phyloP scores from a whole-genome alignment of 306 rosid species.

The Coriaria nepalensis region DNA sequence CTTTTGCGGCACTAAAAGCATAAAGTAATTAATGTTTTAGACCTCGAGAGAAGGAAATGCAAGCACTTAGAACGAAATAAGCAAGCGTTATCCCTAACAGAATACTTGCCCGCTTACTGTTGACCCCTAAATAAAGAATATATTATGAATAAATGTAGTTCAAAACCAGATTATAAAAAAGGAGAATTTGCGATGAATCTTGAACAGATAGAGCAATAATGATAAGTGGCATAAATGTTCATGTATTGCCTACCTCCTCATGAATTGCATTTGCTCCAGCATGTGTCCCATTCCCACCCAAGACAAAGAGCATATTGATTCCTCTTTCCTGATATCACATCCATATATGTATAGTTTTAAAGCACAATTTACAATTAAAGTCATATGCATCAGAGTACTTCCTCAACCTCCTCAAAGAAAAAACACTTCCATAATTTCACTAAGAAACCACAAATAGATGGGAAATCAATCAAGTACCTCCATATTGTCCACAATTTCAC shows the following conservation, averaged over 20 bases:
- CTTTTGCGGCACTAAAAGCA: conserved; percentile 61
- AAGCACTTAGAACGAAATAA: conserved; percentile 1
- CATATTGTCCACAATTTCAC: conserved; percentile 70
- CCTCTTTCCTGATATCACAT: conserved; percentile 63
- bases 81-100: not conserved
- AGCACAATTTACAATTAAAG: too few species aligned
- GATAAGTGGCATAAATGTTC: too few species aligned
- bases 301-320: conserved; percentile 89
- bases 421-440: too few species aligned
- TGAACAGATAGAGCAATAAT: too few species aligned
- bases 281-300: conserved; percentile 98
- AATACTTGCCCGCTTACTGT: too few species aligned
- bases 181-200: too few species aligned
- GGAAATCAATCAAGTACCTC: conserved; percentile 34
- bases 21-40: conserved; percentile 1
- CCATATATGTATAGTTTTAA: conserved; percentile 1
- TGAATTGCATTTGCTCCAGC: conserved; percentile 97
- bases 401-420: conserved; percentile 5
- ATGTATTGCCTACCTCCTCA: conserved; percentile 46
- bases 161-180: too few species aligned
- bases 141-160: too few species aligned
- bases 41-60: not conserved
- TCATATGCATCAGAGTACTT: conserved; percentile 5
- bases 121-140: too few species aligned
- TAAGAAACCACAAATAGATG: conserved; percentile 9